Evolutionary conservation across 2,329 filamentous ascomycete species (phyloP), one percentile per base, ranked within the genome.

Genomic region (Xenosphaeropsis pyriputrescens): DNA sequence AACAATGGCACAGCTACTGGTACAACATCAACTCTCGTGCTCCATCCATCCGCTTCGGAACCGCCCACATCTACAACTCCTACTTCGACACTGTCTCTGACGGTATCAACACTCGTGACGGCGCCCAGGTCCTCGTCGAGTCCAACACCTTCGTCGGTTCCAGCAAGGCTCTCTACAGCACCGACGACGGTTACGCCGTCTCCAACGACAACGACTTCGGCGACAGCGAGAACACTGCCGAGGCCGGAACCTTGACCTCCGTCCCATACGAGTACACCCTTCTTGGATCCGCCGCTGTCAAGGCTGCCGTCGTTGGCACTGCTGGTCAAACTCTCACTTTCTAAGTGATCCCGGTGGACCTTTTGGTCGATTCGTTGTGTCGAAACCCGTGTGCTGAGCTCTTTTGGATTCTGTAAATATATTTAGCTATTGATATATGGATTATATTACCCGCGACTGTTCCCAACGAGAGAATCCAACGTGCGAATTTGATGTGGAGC

Each of bases 31-130:
- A 77, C 64, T 75, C 70, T 6, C 75, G 77, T 39, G 60, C 58
- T 1, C 77, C 77, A 6, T 72, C 68, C 3, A 53, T 79, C 53
- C 74, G 76, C 46, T 82, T 81, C 59, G 77, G 76, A 18, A 79
- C 71, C 32, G 73, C 61, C 9, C 77, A 82, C 57, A 52, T 72
- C 47, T 72, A 66, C 61, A 75, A 72, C 63, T 64, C 59, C 50
- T 65, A 61, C 55, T 61, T 60, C 51, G 54, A 57, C 46, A 48
- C 64, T 45, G 52, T 58, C 36, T 59, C 55, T 33, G 65, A 67
- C 32, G 68, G 64, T 35, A 64, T 76, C 59, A 74, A 75, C 60
- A 67, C 68, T 36, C 67, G 69, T 38, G 60, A 66, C 47, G 65
- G 64, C 11, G 68, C 71, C 18, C 61, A 74, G 52, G 57, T 75